These are phyloP conservation scores for Astrothelium subdiscretum DNA, from an alignment of 495 filamentous ascomycete genomes.

Conservation along the genomic window DNA sequence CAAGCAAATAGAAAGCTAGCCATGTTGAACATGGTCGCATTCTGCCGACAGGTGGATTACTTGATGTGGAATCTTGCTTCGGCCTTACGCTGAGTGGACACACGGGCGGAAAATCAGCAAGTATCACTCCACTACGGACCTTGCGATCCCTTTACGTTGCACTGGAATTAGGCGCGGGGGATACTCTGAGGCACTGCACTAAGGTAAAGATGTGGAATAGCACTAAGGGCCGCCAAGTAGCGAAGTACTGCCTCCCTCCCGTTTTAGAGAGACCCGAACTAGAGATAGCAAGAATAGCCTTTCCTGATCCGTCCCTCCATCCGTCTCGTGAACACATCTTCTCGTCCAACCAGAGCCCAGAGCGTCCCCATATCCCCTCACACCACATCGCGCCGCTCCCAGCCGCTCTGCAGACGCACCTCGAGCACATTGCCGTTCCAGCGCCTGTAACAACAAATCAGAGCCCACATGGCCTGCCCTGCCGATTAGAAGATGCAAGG, in stretches of 20 bases:
- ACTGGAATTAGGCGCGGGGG: too few relatives aligned
- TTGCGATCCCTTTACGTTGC: too few relatives aligned
- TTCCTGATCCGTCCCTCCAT: not conserved
- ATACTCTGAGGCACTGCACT: too few relatives aligned
- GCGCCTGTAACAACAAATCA: not conserved
- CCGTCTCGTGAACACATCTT: not conserved
- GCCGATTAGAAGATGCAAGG: too few relatives aligned
- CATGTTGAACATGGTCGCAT: not conserved
- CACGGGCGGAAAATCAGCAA: not conserved
- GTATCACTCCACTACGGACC: not conserved
- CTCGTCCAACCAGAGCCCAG: not conserved
- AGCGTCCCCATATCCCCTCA: not conserved
- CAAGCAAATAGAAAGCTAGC: not conserved
- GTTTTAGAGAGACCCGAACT: not conserved
- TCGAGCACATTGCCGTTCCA: not conserved
- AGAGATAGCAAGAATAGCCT: not conserved
- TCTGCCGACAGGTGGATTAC: not conserved
- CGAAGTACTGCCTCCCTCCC: not conserved
- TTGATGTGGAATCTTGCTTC: not conserved
- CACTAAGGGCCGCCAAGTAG: not conserved
- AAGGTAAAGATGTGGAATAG: not conserved
- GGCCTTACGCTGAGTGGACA: not conserved
- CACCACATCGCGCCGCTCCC: not conserved
- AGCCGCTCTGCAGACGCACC: not conserved
- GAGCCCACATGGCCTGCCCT: too few relatives aligned